These are phyloP conservation scores for Hypoxylon sp. DNA, from an alignment of 2,329 filamentous ascomycete species.

Conservation along the genomic window DNA sequence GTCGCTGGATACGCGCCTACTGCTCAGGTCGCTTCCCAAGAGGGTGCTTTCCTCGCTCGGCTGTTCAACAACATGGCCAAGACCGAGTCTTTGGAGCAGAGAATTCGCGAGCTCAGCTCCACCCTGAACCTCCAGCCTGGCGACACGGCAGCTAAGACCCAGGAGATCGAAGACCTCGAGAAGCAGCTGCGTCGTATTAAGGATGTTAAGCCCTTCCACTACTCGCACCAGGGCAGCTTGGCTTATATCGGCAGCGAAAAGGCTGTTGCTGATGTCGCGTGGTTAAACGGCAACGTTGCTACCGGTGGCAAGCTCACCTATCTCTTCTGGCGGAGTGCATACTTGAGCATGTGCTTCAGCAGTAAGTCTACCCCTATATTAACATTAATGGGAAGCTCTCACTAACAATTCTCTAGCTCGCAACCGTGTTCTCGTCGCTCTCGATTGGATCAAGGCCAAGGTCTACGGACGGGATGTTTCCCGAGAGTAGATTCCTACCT, in stretches of 20 bases:
- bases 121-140: slow-evolving; percentile 73
- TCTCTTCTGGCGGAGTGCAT: slow-evolving; percentile 98
- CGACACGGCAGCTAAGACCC: slow-evolving; percentile 76
- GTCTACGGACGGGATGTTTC: slow-evolving; percentile 96
- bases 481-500: slow-evolving; percentile 71
- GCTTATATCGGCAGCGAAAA: slow-evolving; percentile 99
- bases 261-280: slow-evolving; percentile 96
- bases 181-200: slow-evolving; percentile 90
- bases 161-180: slow-evolving; percentile 88
- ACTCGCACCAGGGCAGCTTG: slow-evolving; percentile 96
- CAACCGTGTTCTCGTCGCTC: slow-evolving; percentile 91
- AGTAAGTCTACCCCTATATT: slow-evolving; percentile 73
- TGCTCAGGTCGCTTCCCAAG: slow-evolving; percentile 95
- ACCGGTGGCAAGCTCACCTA: slow-evolving; percentile 95
- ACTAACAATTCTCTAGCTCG: slow-evolving; percentile 72
- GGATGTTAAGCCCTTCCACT: slow-evolving; percentile 97
- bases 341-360: slow-evolving; percentile 99
- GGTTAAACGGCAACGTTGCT: slow-evolving; percentile 97
- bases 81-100: slow-evolving; percentile 84
- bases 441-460: slow-evolving; percentile 98
- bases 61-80: slow-evolving; percentile 99
- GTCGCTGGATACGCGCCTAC: slow-evolving; percentile 98
- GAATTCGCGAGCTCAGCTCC: slow-evolving; percentile 79
- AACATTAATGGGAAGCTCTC: neutral
- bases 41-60: slow-evolving; percentile 93